A percentile compares a stretch with the other conserved stretches of the same genome.
phyloP scores from a whole-genome alignment of 83 land plant species.

The Larix sibirica region DNA sequence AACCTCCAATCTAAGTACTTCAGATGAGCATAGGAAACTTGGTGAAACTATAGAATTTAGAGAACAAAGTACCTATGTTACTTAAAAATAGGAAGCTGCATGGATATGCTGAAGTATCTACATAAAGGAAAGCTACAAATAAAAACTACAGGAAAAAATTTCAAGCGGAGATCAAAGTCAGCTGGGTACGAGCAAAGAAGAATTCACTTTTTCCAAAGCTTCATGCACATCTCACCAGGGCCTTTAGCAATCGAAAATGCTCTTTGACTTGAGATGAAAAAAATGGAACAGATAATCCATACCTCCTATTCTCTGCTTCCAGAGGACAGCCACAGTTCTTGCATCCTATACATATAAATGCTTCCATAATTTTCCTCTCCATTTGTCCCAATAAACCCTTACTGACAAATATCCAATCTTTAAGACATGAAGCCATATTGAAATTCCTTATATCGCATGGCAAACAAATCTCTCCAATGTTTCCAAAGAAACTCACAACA shows the following conservation, averaged over 20 bases:
- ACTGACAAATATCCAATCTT: conserved; percentile 17
- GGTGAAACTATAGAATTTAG: background rate
- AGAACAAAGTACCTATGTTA: background rate
- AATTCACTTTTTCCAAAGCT: background rate
- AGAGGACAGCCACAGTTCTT: conserved; percentile 17
- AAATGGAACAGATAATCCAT: background rate
- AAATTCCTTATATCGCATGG: background rate
- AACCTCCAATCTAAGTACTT: background rate
- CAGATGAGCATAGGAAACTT: background rate
- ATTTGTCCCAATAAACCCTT: background rate
- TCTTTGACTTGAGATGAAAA: background rate
- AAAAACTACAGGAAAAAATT: background rate
- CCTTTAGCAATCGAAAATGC: background rate
- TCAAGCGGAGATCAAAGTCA: background rate
- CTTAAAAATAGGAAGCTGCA: background rate
- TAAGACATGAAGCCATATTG: background rate
- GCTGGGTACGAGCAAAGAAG: too few species aligned
- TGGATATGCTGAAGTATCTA: background rate
- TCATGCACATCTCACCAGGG: background rate
- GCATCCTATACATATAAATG: conserved; percentile 14
- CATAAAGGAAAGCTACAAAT: background rate
- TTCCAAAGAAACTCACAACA: conserved; percentile 15
- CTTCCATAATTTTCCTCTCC: background rate
- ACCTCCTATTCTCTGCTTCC: conserved; percentile 8
- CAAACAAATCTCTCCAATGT: conserved; percentile 17